Percentiles rank a stretch among this genome's conserved stretches.
phyloP scores from a whole-genome alignment of 2,329 filamentous ascomycete genomes.

The Calonectria hawksworthii region DNA sequence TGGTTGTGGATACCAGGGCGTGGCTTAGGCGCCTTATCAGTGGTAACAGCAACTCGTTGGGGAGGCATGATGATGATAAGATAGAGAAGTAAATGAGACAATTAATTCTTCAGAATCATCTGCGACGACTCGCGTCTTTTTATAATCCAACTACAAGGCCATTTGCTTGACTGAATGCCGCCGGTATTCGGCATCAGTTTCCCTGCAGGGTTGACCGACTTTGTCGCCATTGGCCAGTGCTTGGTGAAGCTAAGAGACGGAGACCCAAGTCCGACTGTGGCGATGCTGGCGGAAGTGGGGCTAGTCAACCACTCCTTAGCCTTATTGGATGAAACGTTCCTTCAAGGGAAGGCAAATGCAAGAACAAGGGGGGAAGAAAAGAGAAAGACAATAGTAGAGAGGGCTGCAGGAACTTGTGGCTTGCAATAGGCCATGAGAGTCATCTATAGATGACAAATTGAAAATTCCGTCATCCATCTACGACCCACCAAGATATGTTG shows the following conservation, averaged over 20 bases:
- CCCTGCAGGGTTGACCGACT: background rate
- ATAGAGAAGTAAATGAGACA: background rate
- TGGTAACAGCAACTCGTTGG: background rate
- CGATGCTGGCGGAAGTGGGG: background rate
- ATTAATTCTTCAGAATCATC: background rate
- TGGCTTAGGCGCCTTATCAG: conserved; percentile 13
- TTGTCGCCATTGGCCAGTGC: background rate
- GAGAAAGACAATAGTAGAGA: background rate
- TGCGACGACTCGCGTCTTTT: background rate
- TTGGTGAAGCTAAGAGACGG: background rate
- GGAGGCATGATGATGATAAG: background rate
- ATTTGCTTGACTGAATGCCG: background rate
- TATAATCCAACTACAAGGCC: background rate
- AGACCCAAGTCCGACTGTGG: background rate
- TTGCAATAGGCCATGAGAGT: background rate
- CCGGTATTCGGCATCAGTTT: background rate
- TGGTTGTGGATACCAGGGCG: conserved; percentile 26
- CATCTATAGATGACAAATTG: background rate
- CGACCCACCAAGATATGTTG: background rate
- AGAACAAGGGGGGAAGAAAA: background rate
- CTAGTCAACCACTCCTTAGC: background rate
- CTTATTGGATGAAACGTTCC: background rate
- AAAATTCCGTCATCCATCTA: background rate
- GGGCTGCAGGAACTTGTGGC: background rate
- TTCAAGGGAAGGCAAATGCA: background rate